These are phyloP conservation scores for Ophiocytium majus DNA, from an alignment of 352 stramenopile species.

Conservation along the genomic window DNA sequence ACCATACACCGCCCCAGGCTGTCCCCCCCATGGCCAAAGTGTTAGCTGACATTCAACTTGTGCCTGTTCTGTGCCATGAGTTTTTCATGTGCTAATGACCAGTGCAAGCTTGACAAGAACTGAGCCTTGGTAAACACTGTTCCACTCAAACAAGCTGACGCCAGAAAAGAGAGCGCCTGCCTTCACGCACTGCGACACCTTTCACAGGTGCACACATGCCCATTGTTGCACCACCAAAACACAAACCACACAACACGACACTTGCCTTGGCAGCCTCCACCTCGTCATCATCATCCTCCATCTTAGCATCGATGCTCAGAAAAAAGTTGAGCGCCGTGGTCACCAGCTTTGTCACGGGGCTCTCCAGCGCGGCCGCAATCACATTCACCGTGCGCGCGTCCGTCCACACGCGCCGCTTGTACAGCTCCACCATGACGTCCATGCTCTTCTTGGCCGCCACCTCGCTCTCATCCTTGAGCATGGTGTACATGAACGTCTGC, in stretches of 20 bases:
- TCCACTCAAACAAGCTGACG: too few species aligned
- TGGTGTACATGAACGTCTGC: constrained; percentile 48
- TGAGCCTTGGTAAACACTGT: too few species aligned
- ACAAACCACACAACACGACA: background rate
- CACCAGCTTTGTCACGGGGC: constrained; percentile 63
- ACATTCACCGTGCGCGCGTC: constrained; percentile 94
- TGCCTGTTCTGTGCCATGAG: too few species aligned
- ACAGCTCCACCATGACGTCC: constrained; percentile 90
- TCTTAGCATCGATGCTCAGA: constrained; percentile 94
- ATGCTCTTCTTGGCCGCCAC: constrained; percentile 78
- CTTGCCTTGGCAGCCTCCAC: constrained; percentile 74
- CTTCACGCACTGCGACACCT: too few species aligned
- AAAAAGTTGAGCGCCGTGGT: constrained; percentile 94
- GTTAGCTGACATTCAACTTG: too few species aligned
- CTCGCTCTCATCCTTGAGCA: constrained; percentile 50
- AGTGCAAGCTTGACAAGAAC: too few species aligned
- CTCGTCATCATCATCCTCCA: constrained; percentile 85
- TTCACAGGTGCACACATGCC: background rate
- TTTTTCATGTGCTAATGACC: too few species aligned
- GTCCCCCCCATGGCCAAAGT: too few species aligned
- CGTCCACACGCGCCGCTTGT: constrained; percentile 90
- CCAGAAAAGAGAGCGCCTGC: too few species aligned
- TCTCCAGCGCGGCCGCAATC: constrained; percentile 82
- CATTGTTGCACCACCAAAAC: too few species aligned
- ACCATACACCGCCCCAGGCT: too few species aligned